phyloP scores from a whole-genome alignment of 495 filamentous ascomycete genomes.

The Penicillium flavigenum region DNA sequence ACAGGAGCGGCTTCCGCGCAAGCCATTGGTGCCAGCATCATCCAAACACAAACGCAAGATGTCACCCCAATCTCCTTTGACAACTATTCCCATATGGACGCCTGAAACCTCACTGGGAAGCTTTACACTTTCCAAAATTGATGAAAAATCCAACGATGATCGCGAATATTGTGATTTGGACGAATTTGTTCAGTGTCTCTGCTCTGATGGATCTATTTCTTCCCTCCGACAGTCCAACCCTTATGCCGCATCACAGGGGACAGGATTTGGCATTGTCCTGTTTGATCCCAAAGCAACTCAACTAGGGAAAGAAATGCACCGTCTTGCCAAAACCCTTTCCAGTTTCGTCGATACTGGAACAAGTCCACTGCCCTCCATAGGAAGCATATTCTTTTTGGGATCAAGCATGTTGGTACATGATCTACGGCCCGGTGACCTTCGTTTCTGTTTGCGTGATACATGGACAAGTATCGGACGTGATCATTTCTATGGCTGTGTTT shows the following conservation, averaged over 20 bases:
- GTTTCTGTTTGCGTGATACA: slow-evolving; percentile 30
- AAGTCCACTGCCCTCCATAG: slow-evolving; percentile 11
- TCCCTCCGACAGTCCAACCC: slow-evolving; percentile 28
- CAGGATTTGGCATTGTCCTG: slow-evolving; percentile 26
- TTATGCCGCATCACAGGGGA: slow-evolving; percentile 14
- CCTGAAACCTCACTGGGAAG: slow-evolving; percentile 13
- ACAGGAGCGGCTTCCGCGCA: neutral
- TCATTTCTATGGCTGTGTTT: slow-evolving; percentile 39
- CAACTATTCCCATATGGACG: slow-evolving; percentile 29
- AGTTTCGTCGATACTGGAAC: slow-evolving; percentile 1
- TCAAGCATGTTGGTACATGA: slow-evolving; percentile 24
- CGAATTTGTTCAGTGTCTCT: slow-evolving; percentile 22
- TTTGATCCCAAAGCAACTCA: slow-evolving; percentile 16
- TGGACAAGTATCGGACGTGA: slow-evolving; percentile 33
- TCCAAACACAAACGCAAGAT: slow-evolving; percentile 4
- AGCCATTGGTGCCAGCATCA: neutral
- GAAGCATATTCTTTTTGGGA: slow-evolving; percentile 40
- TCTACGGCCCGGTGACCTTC: slow-evolving; percentile 16
- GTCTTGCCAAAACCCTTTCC: slow-evolving; percentile 22
- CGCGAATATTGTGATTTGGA: slow-evolving; percentile 2
- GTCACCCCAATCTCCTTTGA: slow-evolving; percentile 23
- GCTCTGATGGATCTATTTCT: slow-evolving; percentile 5
- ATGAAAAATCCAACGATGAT: neutral
- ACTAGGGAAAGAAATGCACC: slow-evolving; percentile 29
- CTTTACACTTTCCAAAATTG: neutral